Percentiles rank a stretch among this genome's conserved stretches.
These are phyloP conservation scores for Andrographis paniculata DNA, from an alignment of 305 asterid species.

Conservation along the genomic window DNA sequence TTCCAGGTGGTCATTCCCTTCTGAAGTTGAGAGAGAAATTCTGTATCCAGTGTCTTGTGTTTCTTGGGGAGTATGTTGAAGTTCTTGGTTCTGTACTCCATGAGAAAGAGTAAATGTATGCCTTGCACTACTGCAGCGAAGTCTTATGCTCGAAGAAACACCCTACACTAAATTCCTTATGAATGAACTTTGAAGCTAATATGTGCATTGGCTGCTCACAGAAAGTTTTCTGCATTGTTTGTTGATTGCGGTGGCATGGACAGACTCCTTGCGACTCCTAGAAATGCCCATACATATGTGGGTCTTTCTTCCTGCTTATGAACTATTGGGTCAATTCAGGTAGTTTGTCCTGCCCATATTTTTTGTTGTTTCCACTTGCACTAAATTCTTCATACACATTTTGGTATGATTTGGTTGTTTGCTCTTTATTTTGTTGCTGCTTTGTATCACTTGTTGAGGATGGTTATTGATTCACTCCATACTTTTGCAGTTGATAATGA, in stretches of 20 bases:
- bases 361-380: slow-evolving; percentile 5
- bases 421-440: neutral
- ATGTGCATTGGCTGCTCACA: slow-evolving; percentile 92
- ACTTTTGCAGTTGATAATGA: slow-evolving; percentile 82
- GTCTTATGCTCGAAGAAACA: slow-evolving; percentile 59
- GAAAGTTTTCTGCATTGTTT: slow-evolving; percentile 87
- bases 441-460: neutral
- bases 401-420: too few species aligned
- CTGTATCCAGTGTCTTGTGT: slow-evolving; percentile 86
- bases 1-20: slow-evolving; percentile 58
- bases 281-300: slow-evolving; percentile 60
- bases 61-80: slow-evolving; percentile 95
- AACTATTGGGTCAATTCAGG: slow-evolving; percentile 95
- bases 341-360: slow-evolving; percentile 17
- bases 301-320: slow-evolving; percentile 94
- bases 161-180: slow-evolving; percentile 37
- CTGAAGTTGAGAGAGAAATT: slow-evolving; percentile 84
- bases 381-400: too few species aligned
- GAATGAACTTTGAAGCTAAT: slow-evolving; percentile 91
- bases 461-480: slow-evolving; percentile 19
- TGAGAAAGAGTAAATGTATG: slow-evolving; percentile 95
- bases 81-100: slow-evolving; percentile 98
- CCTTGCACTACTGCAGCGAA: slow-evolving; percentile 72
- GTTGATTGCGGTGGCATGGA: slow-evolving; percentile 97
- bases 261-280: slow-evolving; percentile 73